Evolutionary conservation across 2,329 filamentous ascomycete genomes (phyloP), one percentile per base, ranked within the genome.

Genomic region (Pyrenochaeta sp.): DNA sequence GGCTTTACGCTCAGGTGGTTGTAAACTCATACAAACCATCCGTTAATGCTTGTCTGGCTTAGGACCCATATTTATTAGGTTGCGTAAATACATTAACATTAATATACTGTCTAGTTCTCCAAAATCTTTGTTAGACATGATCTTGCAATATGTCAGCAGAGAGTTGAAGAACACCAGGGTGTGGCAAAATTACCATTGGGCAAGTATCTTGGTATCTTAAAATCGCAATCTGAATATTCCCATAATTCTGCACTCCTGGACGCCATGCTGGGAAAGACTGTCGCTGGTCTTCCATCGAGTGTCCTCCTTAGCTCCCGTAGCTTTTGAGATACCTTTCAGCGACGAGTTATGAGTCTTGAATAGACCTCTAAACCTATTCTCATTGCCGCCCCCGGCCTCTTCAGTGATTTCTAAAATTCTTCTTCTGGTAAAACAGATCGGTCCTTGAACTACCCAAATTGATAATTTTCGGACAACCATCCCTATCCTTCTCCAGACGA

Each of bases 391-490:
- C 23, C n/a, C 40, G 14, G 32, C 32, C n/a, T 10, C 40, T 30
- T 30, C 27, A 75, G 37, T 87, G 83, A 81, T 87, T 87, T 64
- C 85, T 77, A 70, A 87, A 87, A 80, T 85, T 82, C 81, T 91
- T 91, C 77, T 90, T 90, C 78, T 90, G 86, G 75, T 89, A 87
- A 66, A 88, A 86, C 79, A 98, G 83, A 84, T 99, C 95, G 72
- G 95, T 99, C 79, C 95, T 87, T 54, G 90, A 95, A 82, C 91
- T 96, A 36, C 95, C 95, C 73, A 99, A 79, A 75, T 99, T 99
- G 75, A 99, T 98, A 78, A 99, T 99, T 86, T 99, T 99, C 48
- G 95, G 95, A 77, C 95, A 99, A 2, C 95, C 95, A 74, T 99
- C 95, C 56, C 95, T 84, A 75, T 99, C 95, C 79, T 98, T 99